Percentiles rank a stretch among this genome's conserved stretches.
Conservation (phyloP, 1,284 basidiomycete genomes). For the Chondrostereum purpureum region DNA sequence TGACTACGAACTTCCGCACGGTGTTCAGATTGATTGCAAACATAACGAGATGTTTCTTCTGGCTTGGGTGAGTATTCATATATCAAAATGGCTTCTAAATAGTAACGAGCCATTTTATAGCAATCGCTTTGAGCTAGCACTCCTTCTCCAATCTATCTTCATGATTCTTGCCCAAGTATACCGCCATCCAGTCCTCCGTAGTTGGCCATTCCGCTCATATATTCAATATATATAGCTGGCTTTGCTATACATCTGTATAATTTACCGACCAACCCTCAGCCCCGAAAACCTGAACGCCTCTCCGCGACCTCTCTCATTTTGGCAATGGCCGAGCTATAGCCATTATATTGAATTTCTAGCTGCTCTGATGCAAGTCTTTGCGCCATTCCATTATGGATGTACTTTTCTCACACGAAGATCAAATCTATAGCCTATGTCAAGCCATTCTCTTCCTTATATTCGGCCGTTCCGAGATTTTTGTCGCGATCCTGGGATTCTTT, state of each 20-base stretch:
- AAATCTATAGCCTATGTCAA: conserved; percentile 48
- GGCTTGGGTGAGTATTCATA: conserved; percentile 51
- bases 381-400: conserved; percentile 13
- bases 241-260: conserved; percentile 73
- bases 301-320: conserved; percentile 70
- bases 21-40: conserved; percentile 64
- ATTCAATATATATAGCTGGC: conserved; percentile 41
- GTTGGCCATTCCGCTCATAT: conserved; percentile 7
- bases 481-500: conserved; percentile 68
- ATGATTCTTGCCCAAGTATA: conserved; percentile 78
- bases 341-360: conserved; percentile 80
- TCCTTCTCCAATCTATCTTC: conserved; percentile 71
- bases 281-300: conserved; percentile 55
- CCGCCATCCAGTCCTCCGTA: conserved; percentile 9
- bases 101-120: conserved; percentile 18
- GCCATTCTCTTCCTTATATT: conserved; percentile 73
- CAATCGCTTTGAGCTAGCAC: conserved; percentile 67
- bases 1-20: conserved; percentile 11
- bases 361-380: conserved; percentile 56
- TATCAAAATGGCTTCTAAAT: not conserved
- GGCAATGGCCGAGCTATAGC: conserved; percentile 77
- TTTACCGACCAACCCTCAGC: conserved; percentile 53
- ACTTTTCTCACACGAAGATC: conserved; percentile 1
- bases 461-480: conserved; percentile 55
- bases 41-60: conserved; percentile 82